These are phyloP conservation scores for Oligophagozyma castellii DNA, from an alignment of 1,139 yeast species.

Conservation along the genomic window DNA sequence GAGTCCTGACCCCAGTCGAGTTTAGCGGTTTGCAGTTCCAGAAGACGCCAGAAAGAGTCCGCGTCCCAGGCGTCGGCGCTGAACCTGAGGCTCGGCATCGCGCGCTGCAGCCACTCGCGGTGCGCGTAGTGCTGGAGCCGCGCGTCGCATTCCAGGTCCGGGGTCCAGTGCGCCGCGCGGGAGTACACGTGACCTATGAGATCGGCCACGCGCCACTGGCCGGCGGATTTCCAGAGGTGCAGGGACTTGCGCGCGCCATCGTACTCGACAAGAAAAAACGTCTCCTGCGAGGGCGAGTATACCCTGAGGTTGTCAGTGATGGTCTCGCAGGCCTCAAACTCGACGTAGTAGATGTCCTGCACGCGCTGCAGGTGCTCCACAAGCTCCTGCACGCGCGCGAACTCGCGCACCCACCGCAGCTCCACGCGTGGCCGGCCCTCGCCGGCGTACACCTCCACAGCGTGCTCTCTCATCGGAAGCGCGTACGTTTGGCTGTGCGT, in stretches of 20 bases:
- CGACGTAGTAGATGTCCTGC: conserved; percentile 16
- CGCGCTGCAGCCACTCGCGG: no score
- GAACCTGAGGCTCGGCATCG: no score
- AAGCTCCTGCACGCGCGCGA: conserved; percentile 7
- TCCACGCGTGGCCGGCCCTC: conserved; percentile 15
- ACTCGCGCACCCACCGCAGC: conserved; percentile 11
- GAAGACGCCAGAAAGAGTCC: no score
- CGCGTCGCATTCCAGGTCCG: no score
- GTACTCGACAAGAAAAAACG: conserved; percentile 16
- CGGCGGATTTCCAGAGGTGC: conserved; percentile 18
- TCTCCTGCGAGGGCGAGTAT: not conserved
- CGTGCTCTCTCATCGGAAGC: conserved; percentile 4
- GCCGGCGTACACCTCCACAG: conserved; percentile 16
- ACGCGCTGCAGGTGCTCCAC: conserved; percentile 10
- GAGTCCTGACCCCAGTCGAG: no score
- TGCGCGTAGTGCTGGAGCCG: no score
- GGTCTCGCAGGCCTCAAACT: conserved; percentile 15
- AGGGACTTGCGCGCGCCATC: conserved; percentile 11
- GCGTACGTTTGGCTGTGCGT: not conserved
- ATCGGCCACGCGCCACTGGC: conserved; percentile 14
- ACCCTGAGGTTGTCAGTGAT: conserved; percentile 21
- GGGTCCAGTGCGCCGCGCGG: no score
- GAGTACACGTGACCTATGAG: no score
- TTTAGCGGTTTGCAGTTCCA: no score
- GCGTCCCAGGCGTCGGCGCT: no score